phyloP scores from a whole-genome alignment of 2,329 filamentous ascomycete genomes.

The Aspergillaceae sp. region DNA sequence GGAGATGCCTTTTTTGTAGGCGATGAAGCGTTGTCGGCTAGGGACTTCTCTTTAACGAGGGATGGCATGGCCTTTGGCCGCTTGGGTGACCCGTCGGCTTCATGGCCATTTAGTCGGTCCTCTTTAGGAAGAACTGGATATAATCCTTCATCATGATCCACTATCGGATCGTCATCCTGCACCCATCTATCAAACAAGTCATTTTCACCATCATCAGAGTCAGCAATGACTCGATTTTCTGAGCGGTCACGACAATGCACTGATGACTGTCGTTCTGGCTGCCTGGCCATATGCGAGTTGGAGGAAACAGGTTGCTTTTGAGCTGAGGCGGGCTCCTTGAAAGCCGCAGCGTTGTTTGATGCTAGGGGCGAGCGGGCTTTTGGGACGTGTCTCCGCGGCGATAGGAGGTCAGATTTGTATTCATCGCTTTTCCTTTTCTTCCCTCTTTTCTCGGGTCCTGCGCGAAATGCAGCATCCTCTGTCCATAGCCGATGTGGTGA shows the following conservation, averaged over 20 bases:
- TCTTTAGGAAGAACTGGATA: conserved; percentile 24
- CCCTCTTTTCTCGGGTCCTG: conserved; percentile 31
- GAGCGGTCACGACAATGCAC: conserved; percentile 3
- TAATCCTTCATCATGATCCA: conserved; percentile 17
- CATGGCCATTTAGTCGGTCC: conserved; percentile 7
- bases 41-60: conserved; percentile 1
- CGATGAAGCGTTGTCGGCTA: background rate
- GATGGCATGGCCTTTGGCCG: background rate
- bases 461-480: conserved; percentile 34
- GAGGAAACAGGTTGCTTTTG: too few species aligned
- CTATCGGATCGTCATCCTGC: conserved; percentile 12
- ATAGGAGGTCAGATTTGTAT: conserved; percentile 31
- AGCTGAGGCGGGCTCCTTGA: background rate
- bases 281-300: conserved; percentile 1
- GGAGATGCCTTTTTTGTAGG: background rate
- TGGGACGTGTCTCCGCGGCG: conserved; percentile 20
- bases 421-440: conserved; percentile 45
- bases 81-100: background rate
- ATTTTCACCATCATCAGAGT: conserved; percentile 29
- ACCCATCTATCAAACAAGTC: conserved; percentile 19
- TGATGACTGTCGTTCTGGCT: conserved; percentile 2
- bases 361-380: conserved; percentile 16
- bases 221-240: conserved; percentile 19
- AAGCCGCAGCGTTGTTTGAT: conserved; percentile 2
- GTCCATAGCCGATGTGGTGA: conserved; percentile 36